These are phyloP conservation scores for Calycina marina DNA, from an alignment of 2,329 filamentous ascomycete species.

Conservation along the genomic window DNA sequence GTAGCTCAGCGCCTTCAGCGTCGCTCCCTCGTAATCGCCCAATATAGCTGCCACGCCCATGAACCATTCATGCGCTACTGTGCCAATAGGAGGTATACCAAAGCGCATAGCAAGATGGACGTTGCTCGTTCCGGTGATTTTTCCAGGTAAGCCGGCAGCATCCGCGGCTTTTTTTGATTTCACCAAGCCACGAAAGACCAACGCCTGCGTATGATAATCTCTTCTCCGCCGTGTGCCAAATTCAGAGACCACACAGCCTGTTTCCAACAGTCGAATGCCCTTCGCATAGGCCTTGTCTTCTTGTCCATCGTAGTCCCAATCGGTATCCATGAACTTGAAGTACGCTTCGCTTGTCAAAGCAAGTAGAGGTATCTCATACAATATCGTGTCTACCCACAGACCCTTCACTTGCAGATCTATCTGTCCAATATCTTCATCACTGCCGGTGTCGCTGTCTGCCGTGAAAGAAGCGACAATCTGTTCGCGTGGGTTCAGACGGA, in stretches of 20 bases:
- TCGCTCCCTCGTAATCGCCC: conserved; percentile 70
- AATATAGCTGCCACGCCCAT: conserved; percentile 94
- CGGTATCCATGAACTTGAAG: conserved; percentile 88
- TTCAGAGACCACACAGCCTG: conserved; percentile 81
- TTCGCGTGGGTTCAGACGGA: conserved; percentile 66
- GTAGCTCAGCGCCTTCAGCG: conserved; percentile 69
- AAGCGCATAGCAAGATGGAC: conserved; percentile 95
- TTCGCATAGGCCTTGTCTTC: conserved; percentile 75
- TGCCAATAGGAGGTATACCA: conserved; percentile 70
- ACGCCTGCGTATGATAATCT: conserved; percentile 87
- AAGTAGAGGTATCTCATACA: conserved; percentile 92
- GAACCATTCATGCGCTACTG: conserved; percentile 95
- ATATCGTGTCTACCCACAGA: conserved; percentile 84
- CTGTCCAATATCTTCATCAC: conserved; percentile 55
- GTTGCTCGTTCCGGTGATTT: conserved; percentile 81
- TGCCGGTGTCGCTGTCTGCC: conserved; percentile 39
- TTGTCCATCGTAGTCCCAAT: conserved; percentile 82
- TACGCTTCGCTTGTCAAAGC: conserved; percentile 91
- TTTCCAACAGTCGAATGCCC: conserved; percentile 60
- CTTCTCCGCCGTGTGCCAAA: conserved; percentile 81
- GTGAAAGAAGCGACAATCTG: conserved; percentile 54
- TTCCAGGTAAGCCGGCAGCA: conserved; percentile 50
- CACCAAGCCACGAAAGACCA: conserved; percentile 78
- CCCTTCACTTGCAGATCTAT: conserved; percentile 66
- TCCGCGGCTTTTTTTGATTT: conserved; percentile 60